These are phyloP conservation scores for Malassezia arunalokei DNA, from an alignment of 1,284 basidiomycete species.

Conservation along the genomic window DNA sequence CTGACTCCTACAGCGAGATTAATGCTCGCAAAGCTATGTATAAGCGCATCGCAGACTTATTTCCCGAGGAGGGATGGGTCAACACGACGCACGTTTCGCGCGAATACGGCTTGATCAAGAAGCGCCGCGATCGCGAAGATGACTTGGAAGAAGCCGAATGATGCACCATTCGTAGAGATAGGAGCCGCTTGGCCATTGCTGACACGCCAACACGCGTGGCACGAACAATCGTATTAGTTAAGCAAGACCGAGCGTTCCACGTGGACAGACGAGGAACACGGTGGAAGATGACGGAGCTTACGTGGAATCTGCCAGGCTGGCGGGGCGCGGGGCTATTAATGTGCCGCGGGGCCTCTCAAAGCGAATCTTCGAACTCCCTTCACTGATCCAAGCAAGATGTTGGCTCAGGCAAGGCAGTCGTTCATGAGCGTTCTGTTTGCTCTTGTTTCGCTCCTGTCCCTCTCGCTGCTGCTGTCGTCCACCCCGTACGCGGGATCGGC, in stretches of 20 bases:
- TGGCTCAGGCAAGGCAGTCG: constrained; percentile 9
- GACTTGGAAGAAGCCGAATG: constrained; percentile 2
- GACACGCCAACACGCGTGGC: too few relatives aligned
- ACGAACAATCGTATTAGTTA: background rate
- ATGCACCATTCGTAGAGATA: background rate
- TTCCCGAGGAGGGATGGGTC: constrained; percentile 37
- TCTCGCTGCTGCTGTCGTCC: constrained; percentile 6
- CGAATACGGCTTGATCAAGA: constrained; percentile 17
- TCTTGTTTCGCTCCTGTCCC: constrained; percentile 13
- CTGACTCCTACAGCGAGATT: constrained; percentile 37
- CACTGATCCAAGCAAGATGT: background rate
- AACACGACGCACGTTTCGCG: constrained; percentile 37
- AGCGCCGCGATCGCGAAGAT: constrained; percentile 14
- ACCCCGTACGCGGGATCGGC: constrained; percentile 23
- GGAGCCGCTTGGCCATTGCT: too few relatives aligned
- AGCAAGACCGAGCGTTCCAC: background rate
- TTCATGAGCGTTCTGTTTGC: constrained; percentile 7
- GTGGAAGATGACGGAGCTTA: constrained; percentile 12
- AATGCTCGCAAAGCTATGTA: constrained; percentile 38
- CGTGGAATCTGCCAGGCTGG: constrained; percentile 12
- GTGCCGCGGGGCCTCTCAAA: background rate
- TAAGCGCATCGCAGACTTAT: constrained; percentile 32
- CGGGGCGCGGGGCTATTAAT: constrained; percentile 3
- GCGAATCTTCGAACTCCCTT: background rate
- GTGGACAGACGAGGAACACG: constrained; percentile 11